These are phyloP conservation scores for Staphylotrichum longicolle DNA, from an alignment of 495 filamentous ascomycete genomes.

Conservation along the genomic window DNA sequence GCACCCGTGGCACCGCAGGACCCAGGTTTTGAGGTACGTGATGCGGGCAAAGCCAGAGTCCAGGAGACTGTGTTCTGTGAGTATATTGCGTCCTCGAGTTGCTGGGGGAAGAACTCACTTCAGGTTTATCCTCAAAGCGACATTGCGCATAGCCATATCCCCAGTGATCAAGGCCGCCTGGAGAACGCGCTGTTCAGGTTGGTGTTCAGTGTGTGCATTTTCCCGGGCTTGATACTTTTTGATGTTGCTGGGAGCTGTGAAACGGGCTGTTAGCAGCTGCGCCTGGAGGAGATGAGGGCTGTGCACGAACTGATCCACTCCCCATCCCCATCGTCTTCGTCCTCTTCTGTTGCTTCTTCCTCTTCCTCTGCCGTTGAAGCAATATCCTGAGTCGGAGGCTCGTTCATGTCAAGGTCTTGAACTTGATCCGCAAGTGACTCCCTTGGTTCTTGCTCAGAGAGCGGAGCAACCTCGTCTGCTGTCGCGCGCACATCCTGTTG, in stretches of 20 bases:
- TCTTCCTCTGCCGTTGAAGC: slow-evolving; percentile 57
- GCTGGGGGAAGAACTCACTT: slow-evolving; percentile 43
- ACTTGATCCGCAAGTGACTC: slow-evolving; percentile 21
- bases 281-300: too few relatives aligned
- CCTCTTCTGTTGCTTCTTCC: slow-evolving; percentile 40
- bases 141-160: slow-evolving; percentile 97
- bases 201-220: slow-evolving; percentile 43
- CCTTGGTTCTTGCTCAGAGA: slow-evolving; percentile 61
- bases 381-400: slow-evolving; percentile 26
- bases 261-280: slow-evolving; percentile 5
- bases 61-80: slow-evolving; percentile 54
- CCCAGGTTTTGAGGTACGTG: slow-evolving; percentile 74
- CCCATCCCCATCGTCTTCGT: slow-evolving; percentile 31
- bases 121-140: slow-evolving; percentile 88
- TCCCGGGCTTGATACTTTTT: slow-evolving; percentile 75
- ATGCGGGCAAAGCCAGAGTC: slow-evolving; percentile 74
- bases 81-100: neutral
- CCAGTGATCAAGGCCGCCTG: slow-evolving; percentile 85
- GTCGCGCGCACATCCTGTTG: neutral
- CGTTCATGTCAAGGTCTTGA: slow-evolving; percentile 18
- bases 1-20: slow-evolving; percentile 92
- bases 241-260: slow-evolving; percentile 71
- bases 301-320: slow-evolving; percentile 68
- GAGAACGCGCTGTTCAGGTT: slow-evolving; percentile 60
- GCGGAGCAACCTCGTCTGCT: neutral